Evolutionary conservation across 2,329 filamentous ascomycete species (phyloP), one percentile per base, ranked within the genome.

Genomic region (Aulographum hederae): DNA sequence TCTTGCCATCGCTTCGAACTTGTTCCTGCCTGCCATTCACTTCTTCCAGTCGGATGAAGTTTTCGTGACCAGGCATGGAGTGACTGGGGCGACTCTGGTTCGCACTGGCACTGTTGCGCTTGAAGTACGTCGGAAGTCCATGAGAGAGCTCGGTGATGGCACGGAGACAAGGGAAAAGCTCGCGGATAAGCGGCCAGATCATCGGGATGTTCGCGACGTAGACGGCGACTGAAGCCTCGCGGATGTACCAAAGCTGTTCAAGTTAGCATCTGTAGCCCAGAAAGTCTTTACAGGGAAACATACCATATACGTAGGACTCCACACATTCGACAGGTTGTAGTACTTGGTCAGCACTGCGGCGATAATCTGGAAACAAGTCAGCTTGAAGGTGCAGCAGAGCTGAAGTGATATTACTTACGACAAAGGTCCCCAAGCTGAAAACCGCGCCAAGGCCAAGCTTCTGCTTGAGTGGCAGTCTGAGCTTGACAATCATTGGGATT

Each of bases 211-310:
- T 69, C 38, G 61, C 55, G 6, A 69, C 62, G 36, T 60, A 59
- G 4, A 68, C 52, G 5, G 63, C 64, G 2, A 65, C 61, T 17
- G 52, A 58, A 6, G 62, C 59, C 52, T 70, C 65, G 33, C 65
- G 54, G 14, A 59, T 53, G 43, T 68, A 67, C 64, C 65, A 69
- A n/a, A n/a, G n/a, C n/a, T n/a, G n/a, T n/a, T n/a, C n/a, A n/a
- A n/a, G n/a, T n/a, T n/a, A n/a, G n/a, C n/a, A n/a, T n/a, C n/a
- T n/a, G n/a, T n/a, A n/a, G n/a, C n/a, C n/a, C n/a, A n/a, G n/a
- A n/a, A n/a, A n/a, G n/a, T n/a, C n/a, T n/a, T n/a, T n/a, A n/a
- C n/a, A n/a, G n/a, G n/a, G n/a, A n/a, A n/a, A n/a, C n/a, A n/a
- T 13, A 60, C 44, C 52, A 54, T 53, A 38, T 53, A 53, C 11